Evolutionary conservation across 1,284 basidiomycete genomes (phyloP).

Genomic region (Leccinum solheimii): DNA sequence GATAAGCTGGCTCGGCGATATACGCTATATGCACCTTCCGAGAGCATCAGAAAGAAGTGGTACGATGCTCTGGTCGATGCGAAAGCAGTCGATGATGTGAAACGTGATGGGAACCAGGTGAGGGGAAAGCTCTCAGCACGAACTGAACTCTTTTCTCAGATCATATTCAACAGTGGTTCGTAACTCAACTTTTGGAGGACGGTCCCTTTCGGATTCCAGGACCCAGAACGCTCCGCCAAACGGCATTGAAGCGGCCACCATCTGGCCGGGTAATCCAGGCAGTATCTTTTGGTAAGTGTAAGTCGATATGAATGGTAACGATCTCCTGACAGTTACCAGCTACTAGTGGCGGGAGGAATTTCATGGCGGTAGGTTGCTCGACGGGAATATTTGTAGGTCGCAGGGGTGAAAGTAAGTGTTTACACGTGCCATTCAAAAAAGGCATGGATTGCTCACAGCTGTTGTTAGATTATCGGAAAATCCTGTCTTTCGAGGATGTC

Average conservation of each 20-base stretch:
- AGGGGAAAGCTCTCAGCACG: neutral
- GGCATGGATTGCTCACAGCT: conserved; percentile 3
- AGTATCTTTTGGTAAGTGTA: conserved; percentile 59
- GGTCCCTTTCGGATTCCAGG: conserved; percentile 56
- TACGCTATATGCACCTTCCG: conserved; percentile 66
- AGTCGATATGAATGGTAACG: neutral
- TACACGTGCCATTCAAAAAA: conserved; percentile 4
- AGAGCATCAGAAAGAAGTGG: conserved; percentile 62
- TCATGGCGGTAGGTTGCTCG: conserved; percentile 60
- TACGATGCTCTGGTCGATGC: conserved; percentile 57
- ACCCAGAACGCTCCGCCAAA: conserved; percentile 31
- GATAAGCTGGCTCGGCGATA: conserved; percentile 58
- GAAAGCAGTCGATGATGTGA: conserved; percentile 56
- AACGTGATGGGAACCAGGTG: conserved; percentile 73
- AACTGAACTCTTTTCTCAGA: conserved; percentile 8
- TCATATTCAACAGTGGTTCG: conserved; percentile 55
- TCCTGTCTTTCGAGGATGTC: conserved; percentile 50
- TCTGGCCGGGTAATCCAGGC: conserved; percentile 61
- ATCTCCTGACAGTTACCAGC: conserved; percentile 11
- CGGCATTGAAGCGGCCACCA: conserved; percentile 37
- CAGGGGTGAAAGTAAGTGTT: conserved; percentile 48
- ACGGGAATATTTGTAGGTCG: conserved; percentile 66
- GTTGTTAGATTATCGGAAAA: conserved; percentile 52
- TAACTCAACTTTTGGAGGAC: conserved; percentile 57
- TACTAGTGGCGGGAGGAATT: conserved; percentile 50